Base-by-base conservation (phyloP, 306 rosid genomes). In the Nissolia schottii region DNA sequence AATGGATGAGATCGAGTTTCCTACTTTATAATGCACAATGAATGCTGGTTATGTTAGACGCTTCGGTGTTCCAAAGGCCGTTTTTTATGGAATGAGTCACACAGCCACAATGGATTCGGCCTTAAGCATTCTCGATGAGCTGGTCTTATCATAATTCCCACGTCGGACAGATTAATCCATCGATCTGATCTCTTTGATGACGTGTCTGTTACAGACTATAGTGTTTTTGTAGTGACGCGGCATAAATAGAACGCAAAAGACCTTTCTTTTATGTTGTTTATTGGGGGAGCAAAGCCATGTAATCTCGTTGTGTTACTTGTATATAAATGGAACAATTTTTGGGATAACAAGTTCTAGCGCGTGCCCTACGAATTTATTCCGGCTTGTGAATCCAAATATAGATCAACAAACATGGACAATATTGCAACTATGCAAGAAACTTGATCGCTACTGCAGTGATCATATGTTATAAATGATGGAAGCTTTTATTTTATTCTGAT, bases 131-230 rank as follows among this genome's bases (percentile, higher is more conserved):
- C 12, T 2, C 10, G 6, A 71, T 68, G 54, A 50, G 50, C 48
- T 29, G 77, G 66, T 43, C n/a, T 64, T 74, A 61, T 80, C 77
- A 45, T 48, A 4, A n/a, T 45, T 74, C 6, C 84, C 90, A 81
- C 79, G 69, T 82, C 73, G 51, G 45, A 50, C n/a, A n/a, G n/a
- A n/a, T n/a, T n/a, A n/a, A n/a, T n/a, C 38, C 16, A 54, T 35
- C 9, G 14, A 38, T 25, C 18, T 25, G 15, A 14, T 41, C 48
- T 41, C 43, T n/a, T n/a, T n/a, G n/a, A n/a, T n/a, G n/a, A n/a
- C n/a, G n/a, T n/a, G n/a, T n/a, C n/a, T n/a, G n/a, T n/a, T n/a
- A n/a, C n/a, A n/a, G n/a, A n/a, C n/a, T n/a, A n/a, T n/a, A n/a
- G n/a, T n/a, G n/a, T n/a, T n/a, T n/a, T n/a, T n/a, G n/a, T n/a